phyloP scores from a whole-genome alignment of 352 stramenopile species.

The Phytophthora pinifolia region DNA sequence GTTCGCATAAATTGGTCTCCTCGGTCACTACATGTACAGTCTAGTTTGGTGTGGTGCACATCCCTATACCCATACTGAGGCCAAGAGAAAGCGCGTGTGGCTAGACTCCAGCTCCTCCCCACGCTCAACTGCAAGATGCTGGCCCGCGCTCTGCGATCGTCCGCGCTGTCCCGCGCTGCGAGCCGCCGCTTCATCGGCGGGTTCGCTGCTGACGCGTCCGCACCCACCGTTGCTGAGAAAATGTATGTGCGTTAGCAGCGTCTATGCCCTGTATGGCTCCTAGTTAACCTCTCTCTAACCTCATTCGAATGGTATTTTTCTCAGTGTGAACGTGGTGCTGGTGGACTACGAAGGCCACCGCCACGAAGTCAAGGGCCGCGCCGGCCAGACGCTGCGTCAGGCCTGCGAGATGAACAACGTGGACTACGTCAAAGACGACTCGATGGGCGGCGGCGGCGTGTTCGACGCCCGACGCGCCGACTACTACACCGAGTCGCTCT shows the following conservation, averaged over 20 bases:
- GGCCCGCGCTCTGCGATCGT: constrained; percentile 37
- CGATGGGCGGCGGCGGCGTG: constrained; percentile 70
- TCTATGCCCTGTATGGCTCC: background rate
- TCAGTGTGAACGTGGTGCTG: constrained; percentile 82
- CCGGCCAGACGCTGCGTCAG: constrained; percentile 81
- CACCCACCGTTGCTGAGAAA: constrained; percentile 58
- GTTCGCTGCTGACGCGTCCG: constrained; percentile 38
- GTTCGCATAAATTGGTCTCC: too few species aligned
- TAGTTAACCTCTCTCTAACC: too few species aligned
- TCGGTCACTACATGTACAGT: too few species aligned
- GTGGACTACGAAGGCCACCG: constrained; percentile 89
- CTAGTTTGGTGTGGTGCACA: too few species aligned
- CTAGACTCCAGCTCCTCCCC: constrained; percentile 12
- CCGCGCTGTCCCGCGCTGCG: constrained; percentile 28
- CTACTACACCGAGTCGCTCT: constrained; percentile 89
- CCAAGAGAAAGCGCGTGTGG: constrained; percentile 19
- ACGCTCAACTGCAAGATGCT: constrained; percentile 35
- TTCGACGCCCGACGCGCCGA: constrained; percentile 65
- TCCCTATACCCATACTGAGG: constrained; percentile 1
- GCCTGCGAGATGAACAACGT: constrained; percentile 83
- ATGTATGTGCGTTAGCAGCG: constrained; percentile 34
- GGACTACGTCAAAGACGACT: constrained; percentile 83
- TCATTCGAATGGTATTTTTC: constrained; percentile 20
- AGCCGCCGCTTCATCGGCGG: constrained; percentile 58
- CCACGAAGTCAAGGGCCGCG: constrained; percentile 78